A percentile compares a stretch with the other conserved stretches of the same genome.
phyloP scores from a whole-genome alignment of 352 stramenopile genomes.

The Phytopythium ostracodes region DNA sequence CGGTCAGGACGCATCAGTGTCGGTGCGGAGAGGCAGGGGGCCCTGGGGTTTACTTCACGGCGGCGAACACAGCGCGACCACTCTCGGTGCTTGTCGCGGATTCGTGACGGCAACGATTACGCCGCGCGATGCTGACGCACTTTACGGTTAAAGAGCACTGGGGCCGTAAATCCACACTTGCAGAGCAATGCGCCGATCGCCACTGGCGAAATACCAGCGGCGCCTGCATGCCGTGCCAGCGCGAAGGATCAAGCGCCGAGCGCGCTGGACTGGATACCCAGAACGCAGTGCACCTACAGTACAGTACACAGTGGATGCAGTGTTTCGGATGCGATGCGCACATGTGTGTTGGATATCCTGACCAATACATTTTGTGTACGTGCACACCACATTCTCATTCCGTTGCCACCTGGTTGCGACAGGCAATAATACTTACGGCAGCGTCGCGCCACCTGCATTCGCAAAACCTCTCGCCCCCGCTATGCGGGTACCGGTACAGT shows the following conservation, averaged over 20 bases:
- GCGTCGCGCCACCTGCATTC: no score
- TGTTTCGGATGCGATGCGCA: no score
- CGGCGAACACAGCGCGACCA: not conserved
- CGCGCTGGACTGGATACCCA: no score
- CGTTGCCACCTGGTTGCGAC: not conserved
- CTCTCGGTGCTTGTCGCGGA: constrained; percentile 1
- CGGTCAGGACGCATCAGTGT: not conserved
- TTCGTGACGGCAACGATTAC: not conserved
- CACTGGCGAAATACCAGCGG: not conserved
- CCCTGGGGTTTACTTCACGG: no score
- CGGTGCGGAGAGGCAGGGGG: not conserved
- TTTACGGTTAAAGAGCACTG: not conserved
- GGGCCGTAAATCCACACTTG: not conserved
- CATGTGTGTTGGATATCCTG: no score
- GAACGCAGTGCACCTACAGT: no score
- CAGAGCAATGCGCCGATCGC: not conserved
- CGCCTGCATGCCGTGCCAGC: no score
- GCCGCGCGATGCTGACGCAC: not conserved
- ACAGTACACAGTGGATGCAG: no score
- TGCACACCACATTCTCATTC: not conserved
- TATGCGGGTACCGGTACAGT: no score
- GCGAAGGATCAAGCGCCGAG: no score
- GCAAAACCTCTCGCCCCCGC: no score
- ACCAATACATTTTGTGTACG: no score
- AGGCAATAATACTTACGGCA: not conserved